Base-by-base conservation (phyloP, 345 rosid genomes). In the Eucalyptus marginata region DNA sequence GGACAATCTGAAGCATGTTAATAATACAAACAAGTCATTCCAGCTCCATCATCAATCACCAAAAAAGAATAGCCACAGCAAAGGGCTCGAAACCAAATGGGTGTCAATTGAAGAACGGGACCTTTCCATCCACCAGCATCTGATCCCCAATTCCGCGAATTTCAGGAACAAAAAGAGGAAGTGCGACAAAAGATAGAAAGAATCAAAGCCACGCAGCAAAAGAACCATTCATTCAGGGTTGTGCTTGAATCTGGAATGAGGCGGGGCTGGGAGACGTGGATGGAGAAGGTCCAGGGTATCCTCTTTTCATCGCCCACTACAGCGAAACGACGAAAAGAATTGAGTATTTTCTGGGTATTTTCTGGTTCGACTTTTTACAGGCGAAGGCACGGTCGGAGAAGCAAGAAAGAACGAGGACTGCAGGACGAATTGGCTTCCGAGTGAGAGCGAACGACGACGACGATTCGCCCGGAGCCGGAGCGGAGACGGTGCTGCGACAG, bases 221-320 rank as follows among this genome's bases (percentile, higher is more conserved):
- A 50, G 56, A 80, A 10, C 50, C 52, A 94, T 97, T 96, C 56
- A 52, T 94, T 95, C 93, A 15, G 98, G 96, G 86, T 96, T 95
- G 40, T 88, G 89, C 93, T 90, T 95, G 93, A 92, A 62, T 92
- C 94, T 93, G 89, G 96, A 93, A 44, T 93, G 92, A 91, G 97
- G 95, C 56, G 96, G 4, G 98, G 84, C 94, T 94, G 71, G 86
- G 90, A 89, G 96, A 95, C 91, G 93, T 91, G 25, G 98, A 92
- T 29, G 96, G 94, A 68, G 88, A 64, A 68, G 96, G 94, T 84
- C 92, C 95, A 22, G 94, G 83, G 92, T 91, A 90, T 87, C 96
- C 97, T 81, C 98, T 94, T 95, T 97, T 95, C 98, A 96, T 96
- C 81, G 87, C 86, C 88, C 86, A 80, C 43, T 22, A 59, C 58